These are phyloP conservation scores for Boechera stricta DNA, from an alignment of 345 rosid species.

Conservation along the genomic window DNA sequence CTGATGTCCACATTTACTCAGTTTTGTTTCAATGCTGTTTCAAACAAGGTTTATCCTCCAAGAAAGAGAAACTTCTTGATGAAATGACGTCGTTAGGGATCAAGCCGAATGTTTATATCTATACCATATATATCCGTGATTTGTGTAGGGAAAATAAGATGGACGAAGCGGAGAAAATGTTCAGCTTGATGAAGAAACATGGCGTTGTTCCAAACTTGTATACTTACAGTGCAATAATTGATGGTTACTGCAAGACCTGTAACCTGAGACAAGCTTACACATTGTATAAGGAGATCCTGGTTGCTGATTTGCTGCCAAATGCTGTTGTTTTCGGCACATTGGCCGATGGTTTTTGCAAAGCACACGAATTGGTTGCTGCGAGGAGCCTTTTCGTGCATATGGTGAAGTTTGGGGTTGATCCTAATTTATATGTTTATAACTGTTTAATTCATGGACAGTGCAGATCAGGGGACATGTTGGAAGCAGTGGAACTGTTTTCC, in stretches of 20 bases:
- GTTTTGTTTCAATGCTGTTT: constrained; percentile 62
- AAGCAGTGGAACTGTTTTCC: constrained; percentile 51
- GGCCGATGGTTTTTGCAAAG: constrained; percentile 65
- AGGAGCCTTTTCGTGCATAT: constrained; percentile 57
- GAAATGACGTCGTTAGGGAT: constrained; percentile 58
- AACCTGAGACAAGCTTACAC: constrained; percentile 50
- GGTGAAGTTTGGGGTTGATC: constrained; percentile 62
- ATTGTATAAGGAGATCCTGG: constrained; percentile 53
- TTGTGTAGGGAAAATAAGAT: constrained; percentile 54
- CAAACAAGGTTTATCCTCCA: constrained; percentile 53
- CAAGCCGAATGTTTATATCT: constrained; percentile 60
- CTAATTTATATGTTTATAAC: constrained; percentile 64
- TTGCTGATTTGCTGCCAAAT: constrained; percentile 55
- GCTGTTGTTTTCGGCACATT: constrained; percentile 62
- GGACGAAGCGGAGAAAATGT: constrained; percentile 54
- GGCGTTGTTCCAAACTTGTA: constrained; percentile 58
- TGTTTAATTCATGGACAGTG: constrained; percentile 63
- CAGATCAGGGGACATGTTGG: constrained; percentile 49
- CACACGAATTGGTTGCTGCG: constrained; percentile 51
- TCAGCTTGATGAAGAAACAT: constrained; percentile 50
- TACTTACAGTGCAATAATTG: constrained; percentile 59
- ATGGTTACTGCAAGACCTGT: constrained; percentile 60
- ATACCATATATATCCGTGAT: constrained; percentile 54
- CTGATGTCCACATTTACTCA: constrained; percentile 63
- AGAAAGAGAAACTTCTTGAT: constrained; percentile 52